phyloP scores from a whole-genome alignment of 805 yeast species.

The Candida orba region DNA sequence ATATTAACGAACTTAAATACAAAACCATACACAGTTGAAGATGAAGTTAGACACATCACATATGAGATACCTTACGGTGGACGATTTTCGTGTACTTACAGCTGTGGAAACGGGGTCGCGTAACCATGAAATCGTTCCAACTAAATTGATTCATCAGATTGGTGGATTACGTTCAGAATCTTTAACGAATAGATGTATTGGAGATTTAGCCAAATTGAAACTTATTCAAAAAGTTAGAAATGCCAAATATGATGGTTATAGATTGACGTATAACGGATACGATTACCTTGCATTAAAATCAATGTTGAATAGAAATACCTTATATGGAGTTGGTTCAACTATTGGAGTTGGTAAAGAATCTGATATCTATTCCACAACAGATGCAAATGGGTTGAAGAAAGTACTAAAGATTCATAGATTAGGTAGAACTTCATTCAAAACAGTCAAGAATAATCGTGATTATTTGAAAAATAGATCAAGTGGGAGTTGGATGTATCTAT shows the following conservation, averaged over 20 bases:
- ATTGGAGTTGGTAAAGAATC: conserved; percentile 98
- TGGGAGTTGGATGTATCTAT: conserved; percentile 87
- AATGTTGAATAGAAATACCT: conserved; percentile 63
- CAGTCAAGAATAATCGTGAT: conserved; percentile 91
- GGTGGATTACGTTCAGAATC: conserved; percentile 73
- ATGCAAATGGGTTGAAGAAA: conserved; percentile 52
- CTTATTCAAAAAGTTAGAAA: conserved; percentile 74
- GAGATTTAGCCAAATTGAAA: conserved; percentile 82
- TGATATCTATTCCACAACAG: conserved; percentile 81
- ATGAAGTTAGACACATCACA: conserved; percentile 93
- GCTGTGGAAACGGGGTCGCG: conserved; percentile 89
- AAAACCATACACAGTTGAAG: conserved; percentile 5
- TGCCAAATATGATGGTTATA: conserved; percentile 92
- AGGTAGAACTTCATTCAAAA: conserved; percentile 89
- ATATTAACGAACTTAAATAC: background rate
- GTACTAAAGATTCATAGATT: conserved; percentile 88
- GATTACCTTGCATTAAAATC: conserved; percentile 89
- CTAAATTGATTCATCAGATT: conserved; percentile 68
- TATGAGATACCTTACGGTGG: conserved; percentile 87
- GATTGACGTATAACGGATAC: conserved; percentile 81
- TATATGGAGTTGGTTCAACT: conserved; percentile 75
- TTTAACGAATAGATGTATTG: conserved; percentile 69
- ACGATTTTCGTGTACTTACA: conserved; percentile 82
- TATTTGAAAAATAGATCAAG: conserved; percentile 68
- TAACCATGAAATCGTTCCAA: conserved; percentile 94